Base-by-base conservation (phyloP, 768 basidiomycete genomes). In the Leccinum uliginosum region DNA sequence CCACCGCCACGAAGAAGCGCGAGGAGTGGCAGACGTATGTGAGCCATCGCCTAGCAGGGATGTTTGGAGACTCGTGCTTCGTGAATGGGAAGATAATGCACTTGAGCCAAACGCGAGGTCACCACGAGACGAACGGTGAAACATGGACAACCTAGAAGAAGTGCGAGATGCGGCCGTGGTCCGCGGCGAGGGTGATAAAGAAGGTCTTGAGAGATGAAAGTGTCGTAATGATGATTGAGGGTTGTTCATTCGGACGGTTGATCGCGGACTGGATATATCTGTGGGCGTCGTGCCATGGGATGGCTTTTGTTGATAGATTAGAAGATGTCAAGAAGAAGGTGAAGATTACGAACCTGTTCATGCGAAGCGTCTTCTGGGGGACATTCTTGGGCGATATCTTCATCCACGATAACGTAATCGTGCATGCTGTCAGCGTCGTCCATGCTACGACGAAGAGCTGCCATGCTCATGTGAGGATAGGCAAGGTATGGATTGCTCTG, bases 1-100 rank as follows among this genome's bases (percentile, higher is more conserved):
- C 81, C 82, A 85, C 70, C 73, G 80, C 50, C 80, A 75, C 11
- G 72, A 66, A 27, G 67, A 63, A 47, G 44, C 14, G 21, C 57
- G 62, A 29, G 62, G 61, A 26, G 29, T 26, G 29, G 50, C 58
- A 6, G 54, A 54, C 19, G 48, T 52, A 29, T 51, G 55, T 10
- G 51, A 54, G 44, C 45, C 35, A 50, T 54, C 30, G 49, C 51
- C 65, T 53, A 67, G 67, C 11, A 72, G 69, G 32, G 79, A 65
- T 17, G 78, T 76, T 40, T 80, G 78, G 52, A 81, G 65, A 66
- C 83, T 85, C 3, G 79, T 70, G 15, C 79, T 80, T 56, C 80
- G 73, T 58, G 65, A 74, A 65, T 86, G 82, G 52, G 71, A 73
- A 48, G 71, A 62, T 30, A 67, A 61, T 27, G 63, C 60, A 24